Percentiles rank a stretch among this genome's conserved stretches.
Conservation (phyloP, 495 filamentous ascomycete species). For the Neurospora sp. region DNA sequence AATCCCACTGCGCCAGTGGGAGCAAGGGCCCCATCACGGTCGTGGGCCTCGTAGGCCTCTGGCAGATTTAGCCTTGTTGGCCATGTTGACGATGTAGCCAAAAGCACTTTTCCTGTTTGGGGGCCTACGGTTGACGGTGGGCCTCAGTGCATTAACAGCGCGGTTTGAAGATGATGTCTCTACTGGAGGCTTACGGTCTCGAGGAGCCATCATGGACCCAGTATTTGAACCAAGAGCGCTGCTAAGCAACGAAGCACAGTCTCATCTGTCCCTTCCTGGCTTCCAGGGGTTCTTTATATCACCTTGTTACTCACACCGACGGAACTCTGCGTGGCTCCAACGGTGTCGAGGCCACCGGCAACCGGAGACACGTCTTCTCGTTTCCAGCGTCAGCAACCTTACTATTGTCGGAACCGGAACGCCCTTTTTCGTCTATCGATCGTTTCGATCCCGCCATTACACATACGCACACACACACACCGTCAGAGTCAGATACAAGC, state of each 20-base stretch:
- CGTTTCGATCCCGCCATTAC: not conserved
- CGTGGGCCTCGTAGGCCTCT: not conserved
- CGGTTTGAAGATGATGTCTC: not conserved
- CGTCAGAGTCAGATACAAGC: not conserved
- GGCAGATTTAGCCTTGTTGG: not conserved
- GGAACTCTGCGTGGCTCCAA: not conserved
- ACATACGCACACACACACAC: not conserved
- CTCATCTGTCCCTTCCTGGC: not conserved
- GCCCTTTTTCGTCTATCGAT: not conserved
- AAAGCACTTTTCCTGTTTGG: not conserved
- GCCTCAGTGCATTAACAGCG: not conserved
- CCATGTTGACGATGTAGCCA: not conserved
- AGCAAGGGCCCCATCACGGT: not conserved
- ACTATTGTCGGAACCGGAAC: not conserved
- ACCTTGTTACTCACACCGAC: not conserved
- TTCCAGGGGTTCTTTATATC: not conserved
- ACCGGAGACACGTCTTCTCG: not conserved
- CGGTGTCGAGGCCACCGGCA: not conserved
- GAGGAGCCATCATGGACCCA: not conserved
- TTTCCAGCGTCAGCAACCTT: not conserved
- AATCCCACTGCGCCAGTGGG: not conserved
- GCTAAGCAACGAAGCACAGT: not conserved
- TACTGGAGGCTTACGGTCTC: not conserved
- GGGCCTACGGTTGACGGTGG: not conserved
- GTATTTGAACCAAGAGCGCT: not conserved